Base-by-base conservation (phyloP, 805 yeast genomes). In the Gaillardinia entomophila region DNA sequence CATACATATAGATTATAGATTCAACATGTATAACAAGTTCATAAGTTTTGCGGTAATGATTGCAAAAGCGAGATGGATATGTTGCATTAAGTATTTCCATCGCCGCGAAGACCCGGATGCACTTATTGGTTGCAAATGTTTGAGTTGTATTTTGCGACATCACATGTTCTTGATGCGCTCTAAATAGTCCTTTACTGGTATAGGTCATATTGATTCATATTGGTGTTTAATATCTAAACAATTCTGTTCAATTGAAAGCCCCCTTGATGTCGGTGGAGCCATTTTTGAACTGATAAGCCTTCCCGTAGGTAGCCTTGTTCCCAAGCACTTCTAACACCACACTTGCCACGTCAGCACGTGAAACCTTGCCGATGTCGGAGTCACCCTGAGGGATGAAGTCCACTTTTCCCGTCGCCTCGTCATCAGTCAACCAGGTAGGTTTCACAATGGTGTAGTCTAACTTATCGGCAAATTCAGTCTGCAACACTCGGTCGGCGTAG, bases 311-410 rank as follows among this genome's bases (percentile, higher is more conserved):
- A 6, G 38, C 44, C n/a, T 49, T 41, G 27, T 62, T 48, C 31
- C 53, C 49, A 40, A 75, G 43, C 3, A 59, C 43, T 30, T 60
- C 60, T 12, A 60, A 51, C 6, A 73, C 61, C 16, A 62, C 66
- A 23, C 37, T 35, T 3, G 84, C 84, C 13, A 79, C 83, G 47
- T 79, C 82, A 14, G 57, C 75, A 38, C 84, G 66, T 23, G 61
- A 45, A 25, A 73, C 51, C 7, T 44, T 20, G 16, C 58, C 63
- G 7, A 35, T 31, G 10, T 48, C 45, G 3, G 42, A 51, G 10
- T 43, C 34, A 4, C 40, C 43, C 4, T 43, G 42, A 22, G 48
- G 37, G 12, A 65, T 49, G n/a, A 60, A 46, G 22, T 43, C 45
- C 18, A 75, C 56, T 31, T 62, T 66, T 1, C 78, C 80, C 3